Percentiles rank a stretch among this genome's conserved stretches.
phyloP scores from a whole-genome alignment of 371 early-diverging fungal genomes.

The Blakeslea trispora region DNA sequence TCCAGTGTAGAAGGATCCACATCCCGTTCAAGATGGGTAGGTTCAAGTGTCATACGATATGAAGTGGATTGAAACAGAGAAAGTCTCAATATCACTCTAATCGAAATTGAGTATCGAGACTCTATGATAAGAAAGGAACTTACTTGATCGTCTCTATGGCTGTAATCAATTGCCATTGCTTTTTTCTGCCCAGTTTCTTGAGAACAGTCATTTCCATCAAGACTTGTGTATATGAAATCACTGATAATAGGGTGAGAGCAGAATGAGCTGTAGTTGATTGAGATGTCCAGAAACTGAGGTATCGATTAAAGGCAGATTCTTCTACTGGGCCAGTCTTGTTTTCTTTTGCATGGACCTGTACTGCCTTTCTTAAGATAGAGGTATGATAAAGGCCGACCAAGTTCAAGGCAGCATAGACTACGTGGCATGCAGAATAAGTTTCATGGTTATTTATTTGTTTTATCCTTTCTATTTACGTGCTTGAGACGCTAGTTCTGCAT shows the following conservation, averaged over 20 bases:
- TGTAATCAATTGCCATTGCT: slow-evolving; percentile 68
- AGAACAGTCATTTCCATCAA: slow-evolving; percentile 83
- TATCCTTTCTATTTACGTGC: slow-evolving; percentile 58
- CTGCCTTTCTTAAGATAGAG: slow-evolving; percentile 74
- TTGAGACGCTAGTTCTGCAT: slow-evolving; percentile 94
- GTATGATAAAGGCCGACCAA: slow-evolving; percentile 89
- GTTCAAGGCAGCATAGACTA: slow-evolving; percentile 83
- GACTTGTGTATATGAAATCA: slow-evolving; percentile 79
- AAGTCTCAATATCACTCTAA: slow-evolving; percentile 62
- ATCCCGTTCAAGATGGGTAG: slow-evolving; percentile 72
- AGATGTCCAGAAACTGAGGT: slow-evolving; percentile 65
- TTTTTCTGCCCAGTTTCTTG: slow-evolving; percentile 67
- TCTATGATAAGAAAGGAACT: no score
- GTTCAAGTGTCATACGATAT: slow-evolving; percentile 68
- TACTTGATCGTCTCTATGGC: slow-evolving; percentile 78
- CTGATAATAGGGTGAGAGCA: slow-evolving; percentile 65
- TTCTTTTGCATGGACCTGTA: slow-evolving; percentile 38
- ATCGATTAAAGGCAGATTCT: slow-evolving; percentile 80
- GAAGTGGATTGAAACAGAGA: slow-evolving; percentile 59
- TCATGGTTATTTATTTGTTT: not conserved
- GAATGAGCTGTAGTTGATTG: slow-evolving; percentile 48
- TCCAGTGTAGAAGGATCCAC: slow-evolving; percentile 60
- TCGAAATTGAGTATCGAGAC: slow-evolving; percentile 19
- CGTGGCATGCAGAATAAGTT: not conserved
- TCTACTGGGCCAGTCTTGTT: slow-evolving; percentile 42